Base-by-base conservation (phyloP, 768 basidiomycete species). In the Phlebiopsis flavidoalba region DNA sequence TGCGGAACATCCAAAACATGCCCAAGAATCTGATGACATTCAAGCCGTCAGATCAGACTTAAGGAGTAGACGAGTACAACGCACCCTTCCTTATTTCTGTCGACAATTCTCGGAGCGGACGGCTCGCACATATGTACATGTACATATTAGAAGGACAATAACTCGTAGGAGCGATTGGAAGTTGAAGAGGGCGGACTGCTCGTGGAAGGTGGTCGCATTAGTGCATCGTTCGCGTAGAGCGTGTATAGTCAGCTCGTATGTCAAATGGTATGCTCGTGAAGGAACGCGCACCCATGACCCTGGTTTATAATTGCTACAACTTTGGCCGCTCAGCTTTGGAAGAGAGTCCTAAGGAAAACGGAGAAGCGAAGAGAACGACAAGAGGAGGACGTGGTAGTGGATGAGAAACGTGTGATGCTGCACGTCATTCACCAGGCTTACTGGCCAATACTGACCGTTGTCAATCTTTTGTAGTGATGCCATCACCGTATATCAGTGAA, bases 121-220 rank as follows among this genome's bases (percentile, higher is more conserved):
- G 0, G 92, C 87, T 49, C 97, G 87, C 14, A 95, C 83, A 74
- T 98, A 99, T 3, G 96, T 95, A 78, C 93, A 98, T 60, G 97
- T 98, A 78, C 97, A 99, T 61, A 98, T 94, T 72, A 91, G 80
- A 53, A 99, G 82, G 8, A 98, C 83, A 64, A 98, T 88, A 72
- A 96, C 94, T 69, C 96, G 86, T 19, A 99, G 82, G 19, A 99
- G 82, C 0, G 95, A 94, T 74, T 96, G 89, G 71, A 99, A 99
- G 77, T 98, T 96, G 86, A 98, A 98, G 22, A 99, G 82, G 1
- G 97, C 97, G 31, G 96, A 95, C 88, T 90, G n/a, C 21, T 8
- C 8, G 51, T 19, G 24, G 48, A 15, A 17, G n/a, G 48, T 26
- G 24, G 12, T 21, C n/a, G 6, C 48, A 49, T 11, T 31, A 6